Evolutionary conservation across 192 early-diverging fungal species (phyloP).

Genomic region (Jimgerdemannia flammicorona): DNA sequence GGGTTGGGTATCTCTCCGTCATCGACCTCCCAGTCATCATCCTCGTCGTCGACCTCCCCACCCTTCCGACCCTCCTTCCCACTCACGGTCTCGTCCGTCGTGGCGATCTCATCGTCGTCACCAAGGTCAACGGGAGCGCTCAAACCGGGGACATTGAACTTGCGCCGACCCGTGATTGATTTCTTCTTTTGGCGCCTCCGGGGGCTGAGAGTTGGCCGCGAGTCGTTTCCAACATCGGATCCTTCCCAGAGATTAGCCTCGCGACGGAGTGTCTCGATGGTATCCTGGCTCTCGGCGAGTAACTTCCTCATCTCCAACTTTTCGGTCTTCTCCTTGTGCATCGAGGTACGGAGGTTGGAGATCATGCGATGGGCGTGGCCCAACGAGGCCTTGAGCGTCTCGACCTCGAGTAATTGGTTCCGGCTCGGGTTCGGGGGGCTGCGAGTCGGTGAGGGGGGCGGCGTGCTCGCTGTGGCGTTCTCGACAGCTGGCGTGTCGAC

Average conservation of each 20-base stretch:
- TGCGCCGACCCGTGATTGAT: background rate
- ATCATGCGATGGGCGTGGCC: conserved; percentile 50
- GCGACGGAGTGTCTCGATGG: conserved; percentile 49
- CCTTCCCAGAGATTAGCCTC: conserved; percentile 36
- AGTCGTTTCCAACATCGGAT: background rate
- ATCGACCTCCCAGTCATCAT: background rate
- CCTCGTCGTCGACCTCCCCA: background rate
- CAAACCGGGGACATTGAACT: background rate
- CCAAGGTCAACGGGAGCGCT: background rate
- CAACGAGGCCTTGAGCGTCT: conserved; percentile 32
- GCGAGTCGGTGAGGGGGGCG: conserved; percentile 26
- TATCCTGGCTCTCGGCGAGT: conserved; percentile 51
- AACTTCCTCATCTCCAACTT: conserved; percentile 52
- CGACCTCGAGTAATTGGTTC: conserved; percentile 27
- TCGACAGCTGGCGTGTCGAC: background rate
- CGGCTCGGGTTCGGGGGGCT: conserved; percentile 11
- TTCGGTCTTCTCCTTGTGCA: conserved; percentile 50
- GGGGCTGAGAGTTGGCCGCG: conserved; percentile 1
- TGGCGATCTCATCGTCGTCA: background rate
- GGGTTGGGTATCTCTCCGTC: background rate
- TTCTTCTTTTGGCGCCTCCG: background rate
- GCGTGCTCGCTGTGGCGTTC: background rate
- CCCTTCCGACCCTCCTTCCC: background rate
- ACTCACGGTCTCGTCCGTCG: background rate
- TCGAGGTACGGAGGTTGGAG: conserved; percentile 43